A percentile compares a stretch with the other conserved stretches of the same genome.
Conservation (phyloP, 1,284 basidiomycete species). For the Trichosporon sp. region DNA sequence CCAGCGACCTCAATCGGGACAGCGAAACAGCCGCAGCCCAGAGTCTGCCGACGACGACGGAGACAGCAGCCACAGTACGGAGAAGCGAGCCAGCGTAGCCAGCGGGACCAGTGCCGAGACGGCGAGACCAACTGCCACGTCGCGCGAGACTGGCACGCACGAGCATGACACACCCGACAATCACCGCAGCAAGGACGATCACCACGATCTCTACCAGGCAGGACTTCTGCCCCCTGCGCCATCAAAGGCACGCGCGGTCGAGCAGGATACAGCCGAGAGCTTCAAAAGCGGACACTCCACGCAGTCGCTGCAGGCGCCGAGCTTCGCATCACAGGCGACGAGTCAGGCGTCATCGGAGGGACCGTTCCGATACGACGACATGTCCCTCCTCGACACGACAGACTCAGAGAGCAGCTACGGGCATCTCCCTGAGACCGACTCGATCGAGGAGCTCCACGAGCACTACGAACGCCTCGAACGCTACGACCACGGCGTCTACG, state of each 20-base stretch:
- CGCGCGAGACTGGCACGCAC: background rate
- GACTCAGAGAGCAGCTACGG: background rate
- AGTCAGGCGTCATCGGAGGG: background rate
- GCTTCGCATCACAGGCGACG: background rate
- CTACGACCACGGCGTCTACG: background rate
- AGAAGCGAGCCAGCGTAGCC: background rate
- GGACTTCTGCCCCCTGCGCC: background rate
- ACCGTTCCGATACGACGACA: background rate
- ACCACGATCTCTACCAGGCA: background rate
- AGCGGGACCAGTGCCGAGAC: background rate
- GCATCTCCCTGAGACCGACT: background rate
- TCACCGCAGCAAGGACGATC: background rate
- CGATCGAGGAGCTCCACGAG: background rate
- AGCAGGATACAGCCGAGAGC: background rate
- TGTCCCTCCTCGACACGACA: background rate
- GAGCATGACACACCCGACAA: background rate
- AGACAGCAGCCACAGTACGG: background rate
- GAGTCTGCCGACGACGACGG: background rate
- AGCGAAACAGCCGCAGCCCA: background rate
- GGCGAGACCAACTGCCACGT: background rate
- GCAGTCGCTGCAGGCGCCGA: background rate
- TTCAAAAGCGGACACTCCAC: background rate
- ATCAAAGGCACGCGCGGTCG: background rate
- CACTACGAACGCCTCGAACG: background rate
- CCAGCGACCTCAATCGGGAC: background rate